phyloP scores from a whole-genome alignment of 164 flowering plant species.

The Cinnamomum micranthum region DNA sequence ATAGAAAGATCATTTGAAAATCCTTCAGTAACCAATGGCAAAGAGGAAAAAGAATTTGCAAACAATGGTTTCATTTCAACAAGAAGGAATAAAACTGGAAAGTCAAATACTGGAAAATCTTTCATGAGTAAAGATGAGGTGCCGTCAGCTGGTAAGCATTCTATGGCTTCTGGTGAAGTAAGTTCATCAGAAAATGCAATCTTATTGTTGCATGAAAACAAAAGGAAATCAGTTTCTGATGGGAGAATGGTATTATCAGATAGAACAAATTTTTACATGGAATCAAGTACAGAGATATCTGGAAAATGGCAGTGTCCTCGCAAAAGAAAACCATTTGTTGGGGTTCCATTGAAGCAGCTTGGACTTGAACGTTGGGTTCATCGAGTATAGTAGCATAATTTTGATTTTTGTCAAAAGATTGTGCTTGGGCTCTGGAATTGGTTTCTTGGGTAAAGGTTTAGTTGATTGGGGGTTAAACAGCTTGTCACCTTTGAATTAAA shows the following conservation, averaged over 20 bases:
- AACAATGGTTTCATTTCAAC: conserved; percentile 45
- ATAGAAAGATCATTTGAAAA: neutral
- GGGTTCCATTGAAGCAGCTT: conserved; percentile 81
- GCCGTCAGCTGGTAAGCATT: neutral
- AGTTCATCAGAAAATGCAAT: neutral
- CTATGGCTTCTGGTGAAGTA: neutral
- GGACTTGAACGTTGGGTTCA: conserved; percentile 68
- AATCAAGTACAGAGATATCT: conserved; percentile 20
- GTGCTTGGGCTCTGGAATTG: neutral
- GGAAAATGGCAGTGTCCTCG: conserved; percentile 82
- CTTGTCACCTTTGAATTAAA: neutral
- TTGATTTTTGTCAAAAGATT: neutral
- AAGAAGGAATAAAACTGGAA: conserved; percentile 22
- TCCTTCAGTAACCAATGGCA: conserved; percentile 5
- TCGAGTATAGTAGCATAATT: conserved; percentile 15
- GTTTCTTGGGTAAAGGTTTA: neutral
- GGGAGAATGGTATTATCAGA: conserved; percentile 35
- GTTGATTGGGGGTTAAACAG: neutral
- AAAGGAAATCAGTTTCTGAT: neutral
- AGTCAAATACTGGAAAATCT: conserved; percentile 12
- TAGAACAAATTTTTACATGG: conserved; percentile 29
- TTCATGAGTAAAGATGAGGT: neutral
- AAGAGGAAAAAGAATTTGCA: conserved; percentile 14
- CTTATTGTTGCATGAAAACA: conserved; percentile 1
- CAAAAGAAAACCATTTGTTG: conserved; percentile 49